Base-by-base conservation (phyloP, 768 basidiomycete genomes). In the Mycena epipterygia region DNA sequence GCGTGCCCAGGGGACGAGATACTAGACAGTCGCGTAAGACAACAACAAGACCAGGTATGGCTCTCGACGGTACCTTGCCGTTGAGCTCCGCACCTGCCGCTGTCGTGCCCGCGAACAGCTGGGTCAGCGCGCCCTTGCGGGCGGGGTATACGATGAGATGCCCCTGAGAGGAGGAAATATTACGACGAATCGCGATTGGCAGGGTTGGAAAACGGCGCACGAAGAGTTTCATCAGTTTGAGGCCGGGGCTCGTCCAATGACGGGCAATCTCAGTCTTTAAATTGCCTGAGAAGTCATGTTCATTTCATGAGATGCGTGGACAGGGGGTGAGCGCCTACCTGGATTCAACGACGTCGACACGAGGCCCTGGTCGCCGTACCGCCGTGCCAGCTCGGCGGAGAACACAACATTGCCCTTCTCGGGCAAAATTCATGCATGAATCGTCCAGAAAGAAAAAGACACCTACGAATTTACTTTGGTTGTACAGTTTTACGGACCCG, bases 101-200 rank as follows among this genome's bases (percentile, higher is more conserved):
- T 0, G 81, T 75, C 1, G 88, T 89, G 5, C 85, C 89, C 13
- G 86, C 89, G 67, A 82, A 89, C 0, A 89, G 74, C 60, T 84
- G 86, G 1, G 87, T 89, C 21, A 89, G 73, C 0, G 86, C 86
- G 19, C 89, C 88, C 27, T 80, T 78, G 2, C 79, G 62, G 0
- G 79, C 76, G 19, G 82, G 79, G 42, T 79, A 79, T 2, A 83
- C 39, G 2, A 78, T 32, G 12, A 33, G 25, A 19, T 53, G 29
- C 70, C 67, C n/a, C 3, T 4, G 46, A 25, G n/a, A n/a, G n/a
- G n/a, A n/a, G n/a, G n/a, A n/a, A n/a, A n/a, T n/a, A n/a, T n/a
- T n/a, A n/a, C n/a, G n/a, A 48, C 37, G 37, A 39, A 16, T 39
- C 37, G 46, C 6, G n/a, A 23, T 19, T 48, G 8, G 8, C n/a